Evolutionary conservation across 1,284 basidiomycete species (phyloP), one percentile per base, ranked within the genome.

Genomic region (Crucibulum cyathiforme): DNA sequence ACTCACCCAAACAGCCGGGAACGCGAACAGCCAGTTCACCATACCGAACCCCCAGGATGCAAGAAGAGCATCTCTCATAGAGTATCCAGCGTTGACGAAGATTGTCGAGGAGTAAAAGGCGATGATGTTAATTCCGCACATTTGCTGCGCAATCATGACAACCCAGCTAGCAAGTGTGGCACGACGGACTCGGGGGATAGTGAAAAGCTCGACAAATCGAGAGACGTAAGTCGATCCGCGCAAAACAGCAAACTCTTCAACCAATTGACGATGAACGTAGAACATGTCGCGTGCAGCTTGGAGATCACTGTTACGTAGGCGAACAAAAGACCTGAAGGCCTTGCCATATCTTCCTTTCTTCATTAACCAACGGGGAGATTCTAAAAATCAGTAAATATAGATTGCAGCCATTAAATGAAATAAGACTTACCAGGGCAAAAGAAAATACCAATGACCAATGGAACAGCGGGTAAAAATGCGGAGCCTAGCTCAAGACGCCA

Each of bases 41-140:
- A 85, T 74, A 52, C 91, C 91, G 61, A 89, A 92, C 5, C 91
- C 92, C 64, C 85, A 80, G 0, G 90, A 90, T 0, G 88, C 86
- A 45, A 85, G 77, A 15, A 93, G 77, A 0, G 89, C 83, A 2
- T 79, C 67, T 31, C 75, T 74, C 13, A 72, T 68, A 0, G 73
- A 72, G 65, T 82, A 83, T 3, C 87, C 86, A 1, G 86, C 86
- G 1, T 81, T 54, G 3, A 73, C 62, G 74, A 93, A 92, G 57
- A 93, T 81, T 17, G 83, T 85, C 5, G 88, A 87, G 1, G 85
- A 86, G 71, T 89, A 89, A 73, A 88, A 90, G 1, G 88, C 84
- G 65, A 84, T 85, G 56, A 85, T 75, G 58, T 77, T 78, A 56
- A 78, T 79, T 43, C 82, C 81, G 59, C 80, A 84, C 77, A 85